Base-by-base conservation (phyloP, 2,329 filamentous ascomycete genomes). In the Pezicula carpinea region DNA sequence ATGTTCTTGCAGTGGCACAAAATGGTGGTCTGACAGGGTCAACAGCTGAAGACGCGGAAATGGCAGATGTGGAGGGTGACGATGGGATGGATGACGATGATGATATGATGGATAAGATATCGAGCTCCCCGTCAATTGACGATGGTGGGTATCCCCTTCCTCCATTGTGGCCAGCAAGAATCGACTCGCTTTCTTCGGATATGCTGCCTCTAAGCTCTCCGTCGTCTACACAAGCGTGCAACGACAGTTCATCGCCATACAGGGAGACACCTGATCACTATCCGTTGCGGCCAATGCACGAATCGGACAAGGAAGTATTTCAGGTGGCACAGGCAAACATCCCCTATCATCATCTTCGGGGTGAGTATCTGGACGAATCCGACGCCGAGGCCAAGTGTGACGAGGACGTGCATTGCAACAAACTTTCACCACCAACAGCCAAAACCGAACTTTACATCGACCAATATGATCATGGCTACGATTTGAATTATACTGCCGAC, bases 91-190 rank as follows among this genome's bases (percentile, higher is more conserved):
- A 95, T 76, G 38, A 40, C 19, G 38, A 65, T 46, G 83, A 96
- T 69, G 92, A 97, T 68, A 83, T 96, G 83, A 89, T 95, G 87
- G 93, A 97, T 73, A 93, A 93, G 69, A 96, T 99, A 57, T 97
- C 92, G 61, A 97, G 91, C 69, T 97, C 92, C 61, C 93, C 93
- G 64, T 97, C 92, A 60, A 99, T 99, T 69, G 90, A 95, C 76
- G 92, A 97, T 85, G 92, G 92, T 99, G 83, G 79, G 90, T 93
- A 74, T 62, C 55, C 54, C 51, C 57, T 62, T 61, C 54, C 54
- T 47, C 49, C 49, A 45, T 22, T 51, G 32, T 64, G 61, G 61
- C 60, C 59, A 43, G 48, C 53, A 39, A 55, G 59, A 52, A 52
- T 44, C 50, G 55, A 58, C 44, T 62, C 60, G 52, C 52, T 61